Percentiles rank a stretch among this genome's conserved stretches.
phyloP scores from a whole-genome alignment of 163 green algal genomes.

The Scenedesmus sp. region DNA sequence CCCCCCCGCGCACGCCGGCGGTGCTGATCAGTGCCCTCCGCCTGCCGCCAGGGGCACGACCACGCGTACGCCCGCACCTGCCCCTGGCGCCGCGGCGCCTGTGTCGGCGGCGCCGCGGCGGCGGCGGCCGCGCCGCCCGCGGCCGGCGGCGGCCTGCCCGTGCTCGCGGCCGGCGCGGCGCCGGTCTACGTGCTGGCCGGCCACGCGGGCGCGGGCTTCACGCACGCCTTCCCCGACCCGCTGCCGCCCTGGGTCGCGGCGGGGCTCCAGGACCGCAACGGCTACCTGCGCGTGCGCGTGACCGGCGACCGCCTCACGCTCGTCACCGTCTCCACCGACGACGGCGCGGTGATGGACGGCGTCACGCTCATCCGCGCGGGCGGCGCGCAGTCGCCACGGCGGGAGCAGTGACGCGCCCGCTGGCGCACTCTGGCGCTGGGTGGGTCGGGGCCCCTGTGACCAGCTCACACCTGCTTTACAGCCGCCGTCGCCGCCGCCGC shows the following conservation, averaged over 20 bases:
- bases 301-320: conserved; percentile 10
- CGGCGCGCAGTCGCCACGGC: not conserved
- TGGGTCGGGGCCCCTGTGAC: no score
- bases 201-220: conserved; percentile 47
- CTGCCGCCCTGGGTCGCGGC: conserved; percentile 36
- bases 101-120: not conserved
- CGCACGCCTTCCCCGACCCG: conserved; percentile 26
- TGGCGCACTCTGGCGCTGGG: no score
- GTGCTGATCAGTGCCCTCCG: no score
- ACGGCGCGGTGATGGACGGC: conserved; percentile 41
- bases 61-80: conserved; percentile 56
- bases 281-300: conserved; percentile 43
- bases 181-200: conserved; percentile 55
- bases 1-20: no score
- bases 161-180: not conserved
- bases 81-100: conserved; percentile 5
- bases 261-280: conserved; percentile 36
- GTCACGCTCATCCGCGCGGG: no score
- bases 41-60: no score
- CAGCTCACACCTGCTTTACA: no score
- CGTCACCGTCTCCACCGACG: conserved; percentile 22
- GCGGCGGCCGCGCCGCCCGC: not conserved
- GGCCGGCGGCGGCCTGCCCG: not conserved
- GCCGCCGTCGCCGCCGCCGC: no score
- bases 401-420: not conserved